phyloP scores from a whole-genome alignment of 805 yeast genomes.

The Saccharomycopsis sp. region DNA sequence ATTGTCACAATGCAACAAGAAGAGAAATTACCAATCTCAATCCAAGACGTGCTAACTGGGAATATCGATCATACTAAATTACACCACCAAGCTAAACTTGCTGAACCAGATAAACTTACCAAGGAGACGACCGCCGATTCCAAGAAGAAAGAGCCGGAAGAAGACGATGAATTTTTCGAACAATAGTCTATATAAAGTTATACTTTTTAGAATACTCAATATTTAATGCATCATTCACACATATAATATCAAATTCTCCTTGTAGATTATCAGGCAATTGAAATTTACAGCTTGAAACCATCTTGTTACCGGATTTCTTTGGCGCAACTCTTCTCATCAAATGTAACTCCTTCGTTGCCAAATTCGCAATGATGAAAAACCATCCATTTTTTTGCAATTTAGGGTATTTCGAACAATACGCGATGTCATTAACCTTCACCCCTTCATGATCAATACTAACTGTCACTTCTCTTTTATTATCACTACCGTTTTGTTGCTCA shows the following conservation, averaged over 20 bases:
- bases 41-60: constrained; percentile 37
- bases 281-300: constrained; percentile 34
- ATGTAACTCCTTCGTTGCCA: constrained; percentile 44
- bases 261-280: constrained; percentile 48
- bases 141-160: constrained; percentile 21
- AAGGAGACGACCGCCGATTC: no score
- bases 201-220: constrained; percentile 35
- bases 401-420: constrained; percentile 77
- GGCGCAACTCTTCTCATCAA: constrained; percentile 61
- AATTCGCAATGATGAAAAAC: constrained; percentile 63
- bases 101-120: constrained; percentile 16
- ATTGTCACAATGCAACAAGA: constrained; percentile 46
- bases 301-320: constrained; percentile 23
- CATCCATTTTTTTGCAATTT: constrained; percentile 90
- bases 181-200: constrained; percentile 17
- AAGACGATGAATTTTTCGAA: constrained; percentile 32
- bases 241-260: constrained; percentile 36
- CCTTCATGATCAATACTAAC: constrained; percentile 54
- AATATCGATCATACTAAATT: constrained; percentile 23
- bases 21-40: constrained; percentile 51
- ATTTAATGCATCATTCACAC: constrained; percentile 64
- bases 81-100: constrained; percentile 11
- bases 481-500: no score
- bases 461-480: constrained; percentile 29
- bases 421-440: no score